Percentiles rank a stretch among this genome's conserved stretches.
phyloP scores from a whole-genome alignment of 306 rosid species.

The Fragaria vesca region DNA sequence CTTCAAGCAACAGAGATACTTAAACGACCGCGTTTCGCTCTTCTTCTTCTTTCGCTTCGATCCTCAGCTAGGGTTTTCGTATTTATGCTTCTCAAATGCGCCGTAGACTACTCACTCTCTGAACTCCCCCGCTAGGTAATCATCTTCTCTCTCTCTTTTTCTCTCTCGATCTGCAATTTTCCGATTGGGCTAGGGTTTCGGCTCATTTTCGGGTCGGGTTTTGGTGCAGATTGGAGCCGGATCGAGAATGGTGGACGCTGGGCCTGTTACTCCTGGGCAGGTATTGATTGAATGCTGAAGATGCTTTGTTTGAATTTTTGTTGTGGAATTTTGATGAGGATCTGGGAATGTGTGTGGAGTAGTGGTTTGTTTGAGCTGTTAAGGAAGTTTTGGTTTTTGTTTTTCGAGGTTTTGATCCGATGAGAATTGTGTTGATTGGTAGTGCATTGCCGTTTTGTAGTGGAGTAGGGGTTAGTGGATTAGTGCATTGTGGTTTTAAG shows the following conservation, averaged over 20 bases:
- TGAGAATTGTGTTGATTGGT: neutral
- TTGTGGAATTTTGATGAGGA: slow-evolving; percentile 17
- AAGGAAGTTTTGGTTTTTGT: neutral
- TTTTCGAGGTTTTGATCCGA: slow-evolving; percentile 17
- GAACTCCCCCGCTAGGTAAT: slow-evolving; percentile 32
- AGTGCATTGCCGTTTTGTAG: neutral
- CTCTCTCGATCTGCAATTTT: slow-evolving; percentile 35
- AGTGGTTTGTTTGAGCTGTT: slow-evolving; percentile 5
- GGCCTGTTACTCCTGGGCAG: slow-evolving; percentile 79
- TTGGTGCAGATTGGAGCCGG: slow-evolving; percentile 45
- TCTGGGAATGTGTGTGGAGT: slow-evolving; percentile 8
- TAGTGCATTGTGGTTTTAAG: neutral
- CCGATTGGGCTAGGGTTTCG: slow-evolving; percentile 7
- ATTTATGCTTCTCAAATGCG: slow-evolving; percentile 35
- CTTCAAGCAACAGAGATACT: slow-evolving; percentile 59
- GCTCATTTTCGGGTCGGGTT: slow-evolving; percentile 6
- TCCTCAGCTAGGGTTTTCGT: slow-evolving; percentile 35
- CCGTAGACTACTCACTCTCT: slow-evolving; percentile 12
- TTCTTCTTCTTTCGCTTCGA: slow-evolving; percentile 21
- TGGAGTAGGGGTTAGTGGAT: neutral
- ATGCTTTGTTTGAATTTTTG: neutral
- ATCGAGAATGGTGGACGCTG: slow-evolving; percentile 65
- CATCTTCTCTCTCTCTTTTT: neutral
- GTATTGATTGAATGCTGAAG: slow-evolving; percentile 21
- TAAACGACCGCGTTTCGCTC: slow-evolving; percentile 29